Evolutionary conservation across 1,284 basidiomycete species (phyloP), one percentile per base, ranked within the genome.

Genomic region (Anthracocystis walkeri): DNA sequence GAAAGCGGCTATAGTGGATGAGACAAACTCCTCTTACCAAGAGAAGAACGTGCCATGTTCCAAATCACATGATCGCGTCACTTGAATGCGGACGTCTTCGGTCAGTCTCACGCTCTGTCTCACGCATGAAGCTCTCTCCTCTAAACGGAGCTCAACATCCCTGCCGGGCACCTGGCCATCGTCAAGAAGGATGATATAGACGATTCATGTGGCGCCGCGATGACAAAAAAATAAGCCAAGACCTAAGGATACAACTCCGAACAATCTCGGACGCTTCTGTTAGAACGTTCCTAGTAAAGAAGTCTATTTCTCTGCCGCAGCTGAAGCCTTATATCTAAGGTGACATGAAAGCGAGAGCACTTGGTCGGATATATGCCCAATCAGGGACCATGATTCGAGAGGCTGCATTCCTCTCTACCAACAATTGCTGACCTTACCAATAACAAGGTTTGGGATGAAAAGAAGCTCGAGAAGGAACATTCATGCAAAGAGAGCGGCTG

Each of bases 251-350:
- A 8, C 48, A 52, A 56, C 55, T 53, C 41, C 41, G 49, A 57
- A 45, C 62, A 35, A 60, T 66, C 64, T 66, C 35, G 49, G 64
- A 66, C 44, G 58, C 57, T 66, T 66, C 64, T 52, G 53, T 60
- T 31, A 38, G 64, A 60, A 66, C 58, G 46, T 48, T 48, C 46
- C 46, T 48, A 27, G 21, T 18, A 10, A 29, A 3, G 7, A 21
- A 7, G 16, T 5, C 11, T 1, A 5, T 4, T 4, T 44, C 4
- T 27, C 7, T n/a, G 10, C 52, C 18, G 33, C 50, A 20, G 20
- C 23, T 23, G 11, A 20, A 29, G 29, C 11, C 44, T 23, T 23
- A 51, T 23, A 51, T 4, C 31, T n/a, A 52, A 18, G n/a, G 18
- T 45, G 42, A 29, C 21, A 18, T 38, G 21, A 20, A 8, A 11